Conservation (phyloP, 2,329 filamentous ascomycete genomes). For the Colletotrichum chlorophyti region DNA sequence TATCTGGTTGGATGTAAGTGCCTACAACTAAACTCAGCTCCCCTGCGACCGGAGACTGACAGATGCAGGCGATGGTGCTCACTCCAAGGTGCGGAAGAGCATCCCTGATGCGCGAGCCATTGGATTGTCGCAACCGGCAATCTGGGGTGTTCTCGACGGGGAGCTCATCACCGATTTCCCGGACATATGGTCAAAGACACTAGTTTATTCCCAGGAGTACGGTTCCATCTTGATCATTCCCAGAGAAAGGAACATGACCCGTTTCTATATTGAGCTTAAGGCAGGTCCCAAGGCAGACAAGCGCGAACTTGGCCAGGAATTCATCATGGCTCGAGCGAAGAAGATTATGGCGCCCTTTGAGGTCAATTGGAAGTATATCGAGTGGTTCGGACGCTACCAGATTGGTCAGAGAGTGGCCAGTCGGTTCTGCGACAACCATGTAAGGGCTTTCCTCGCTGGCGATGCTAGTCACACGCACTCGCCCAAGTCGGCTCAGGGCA, state of each 20-base stretch:
- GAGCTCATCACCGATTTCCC: constrained; percentile 76
- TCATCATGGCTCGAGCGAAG: constrained; percentile 72
- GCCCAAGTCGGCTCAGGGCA: constrained; percentile 73
- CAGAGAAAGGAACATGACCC: constrained; percentile 75
- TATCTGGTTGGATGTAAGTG: constrained; percentile 71
- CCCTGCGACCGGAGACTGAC: background rate
- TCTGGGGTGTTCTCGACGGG: constrained; percentile 77
- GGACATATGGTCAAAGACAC: constrained; percentile 77
- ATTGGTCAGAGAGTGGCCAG: constrained; percentile 76
- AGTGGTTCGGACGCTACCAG: constrained; percentile 78
- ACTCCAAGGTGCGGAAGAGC: constrained; percentile 72
- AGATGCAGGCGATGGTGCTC: constrained; percentile 67
- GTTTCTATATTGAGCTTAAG: constrained; percentile 66
- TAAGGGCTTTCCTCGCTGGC: constrained; percentile 71
- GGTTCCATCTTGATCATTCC: constrained; percentile 79
- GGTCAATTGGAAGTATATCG: constrained; percentile 63
- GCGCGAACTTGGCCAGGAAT: constrained; percentile 62
- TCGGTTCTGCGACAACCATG: constrained; percentile 68
- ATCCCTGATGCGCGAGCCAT: constrained; percentile 65
- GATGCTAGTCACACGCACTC: constrained; percentile 77
- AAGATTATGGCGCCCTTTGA: constrained; percentile 66
- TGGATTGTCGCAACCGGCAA: constrained; percentile 57
- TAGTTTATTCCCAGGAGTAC: constrained; percentile 70
- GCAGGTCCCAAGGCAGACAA: constrained; percentile 48
- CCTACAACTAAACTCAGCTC: background rate